Percentiles rank a stretch among this genome's conserved stretches.
Conservation (phyloP, 306 rosid species). For the Aeschynomene evenia region DNA sequence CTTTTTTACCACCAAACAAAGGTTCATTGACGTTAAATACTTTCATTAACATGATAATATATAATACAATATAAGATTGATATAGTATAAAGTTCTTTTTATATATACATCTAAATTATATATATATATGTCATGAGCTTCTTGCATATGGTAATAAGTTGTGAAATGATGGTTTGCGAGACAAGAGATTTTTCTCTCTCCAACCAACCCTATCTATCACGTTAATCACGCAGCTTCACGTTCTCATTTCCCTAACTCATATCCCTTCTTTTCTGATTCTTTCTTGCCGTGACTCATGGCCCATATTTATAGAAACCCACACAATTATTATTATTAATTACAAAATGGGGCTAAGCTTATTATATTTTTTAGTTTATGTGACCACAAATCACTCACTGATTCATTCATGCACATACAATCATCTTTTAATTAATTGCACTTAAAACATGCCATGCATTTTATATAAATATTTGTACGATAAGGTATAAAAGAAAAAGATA, state of each 20-base stretch:
- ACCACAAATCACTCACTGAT: not conserved
- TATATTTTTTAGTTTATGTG: not conserved
- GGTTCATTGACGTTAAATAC: too few relatives aligned
- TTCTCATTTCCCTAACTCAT: constrained; percentile 28
- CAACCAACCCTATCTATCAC: constrained; percentile 57
- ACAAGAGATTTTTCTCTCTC: constrained; percentile 25
- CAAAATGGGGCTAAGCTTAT: not conserved
- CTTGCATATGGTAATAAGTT: constrained; percentile 52
- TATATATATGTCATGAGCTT: constrained; percentile 51
- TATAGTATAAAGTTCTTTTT: not conserved
- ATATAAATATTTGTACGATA: not conserved
- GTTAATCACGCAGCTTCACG: constrained; percentile 66
- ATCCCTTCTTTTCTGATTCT: constrained; percentile 19
- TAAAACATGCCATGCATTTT: not conserved
- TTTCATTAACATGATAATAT: too few relatives aligned
- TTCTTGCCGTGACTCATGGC: constrained; percentile 30
- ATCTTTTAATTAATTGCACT: not conserved
- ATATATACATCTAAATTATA: not conserved
- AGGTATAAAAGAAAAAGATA: not conserved
- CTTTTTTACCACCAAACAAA: too few relatives aligned
- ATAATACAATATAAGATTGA: too few relatives aligned
- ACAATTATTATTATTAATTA: not conserved
- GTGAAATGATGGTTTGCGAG: constrained; percentile 46
- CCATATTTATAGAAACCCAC: not conserved
- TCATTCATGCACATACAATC: not conserved